phyloP scores from a whole-genome alignment of 306 rosid species.

The Citrullus amarus region DNA sequence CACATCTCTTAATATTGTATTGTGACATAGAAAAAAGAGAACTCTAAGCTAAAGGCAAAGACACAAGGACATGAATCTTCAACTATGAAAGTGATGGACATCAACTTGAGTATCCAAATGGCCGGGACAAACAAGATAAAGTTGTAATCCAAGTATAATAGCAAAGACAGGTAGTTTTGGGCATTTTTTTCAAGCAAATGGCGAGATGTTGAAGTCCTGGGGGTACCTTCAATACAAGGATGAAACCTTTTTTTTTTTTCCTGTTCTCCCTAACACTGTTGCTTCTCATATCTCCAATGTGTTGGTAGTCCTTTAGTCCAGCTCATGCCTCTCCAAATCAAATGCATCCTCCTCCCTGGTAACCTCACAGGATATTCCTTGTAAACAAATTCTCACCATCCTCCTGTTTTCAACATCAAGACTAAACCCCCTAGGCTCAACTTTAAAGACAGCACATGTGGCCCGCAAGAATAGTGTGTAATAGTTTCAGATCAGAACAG shows the following conservation, averaged over 20 bases:
- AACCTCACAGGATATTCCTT: not conserved
- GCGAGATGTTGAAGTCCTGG: not conserved
- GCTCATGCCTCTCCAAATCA: not conserved
- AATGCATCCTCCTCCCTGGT: not conserved
- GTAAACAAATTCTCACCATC: not conserved
- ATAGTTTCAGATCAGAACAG: not conserved
- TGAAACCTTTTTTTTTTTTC: not conserved
- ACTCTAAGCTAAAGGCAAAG: not conserved
- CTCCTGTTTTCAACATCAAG: not conserved
- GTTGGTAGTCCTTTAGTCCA: not conserved
- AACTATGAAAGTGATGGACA: not conserved
- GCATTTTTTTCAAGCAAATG: not conserved
- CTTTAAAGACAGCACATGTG: not conserved
- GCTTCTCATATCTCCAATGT: not conserved
- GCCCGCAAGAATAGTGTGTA: not conserved
- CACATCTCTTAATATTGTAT: not conserved
- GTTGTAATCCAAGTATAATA: not conserved
- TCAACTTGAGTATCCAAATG: not conserved
- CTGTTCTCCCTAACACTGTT: not conserved
- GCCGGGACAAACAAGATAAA: not conserved
- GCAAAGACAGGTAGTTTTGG: not conserved
- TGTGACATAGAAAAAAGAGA: not conserved
- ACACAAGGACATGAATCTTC: not conserved
- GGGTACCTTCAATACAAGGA: not conserved
- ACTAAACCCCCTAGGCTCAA: not conserved